These are phyloP conservation scores for Hymenoscyphus linearis DNA, from an alignment of 2,329 filamentous ascomycete genomes.

Conservation along the genomic window DNA sequence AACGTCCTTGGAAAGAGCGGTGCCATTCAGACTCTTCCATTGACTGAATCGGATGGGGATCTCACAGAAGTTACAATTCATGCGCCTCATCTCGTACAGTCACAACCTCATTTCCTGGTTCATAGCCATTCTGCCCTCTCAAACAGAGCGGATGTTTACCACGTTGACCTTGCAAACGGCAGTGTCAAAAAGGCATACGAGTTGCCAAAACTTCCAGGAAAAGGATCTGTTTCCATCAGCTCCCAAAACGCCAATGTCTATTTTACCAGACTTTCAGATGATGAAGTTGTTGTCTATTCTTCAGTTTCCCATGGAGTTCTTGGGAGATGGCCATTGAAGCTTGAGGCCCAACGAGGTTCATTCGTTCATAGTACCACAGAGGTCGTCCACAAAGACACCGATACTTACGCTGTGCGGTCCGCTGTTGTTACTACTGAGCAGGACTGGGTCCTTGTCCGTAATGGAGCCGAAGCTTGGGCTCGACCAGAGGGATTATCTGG, in stretches of 20 bases:
- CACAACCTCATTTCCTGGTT: constrained; percentile 77
- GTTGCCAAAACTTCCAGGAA: constrained; percentile 64
- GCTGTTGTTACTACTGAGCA: constrained; percentile 62
- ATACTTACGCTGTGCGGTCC: constrained; percentile 71
- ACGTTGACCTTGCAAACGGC: constrained; percentile 67
- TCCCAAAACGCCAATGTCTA: constrained; percentile 77
- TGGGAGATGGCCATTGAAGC: constrained; percentile 63
- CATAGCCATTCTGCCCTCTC: constrained; percentile 66
- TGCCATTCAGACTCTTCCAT: constrained; percentile 48
- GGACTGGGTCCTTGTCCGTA: constrained; percentile 80
- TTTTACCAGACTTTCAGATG: constrained; percentile 75
- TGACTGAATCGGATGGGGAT: constrained; percentile 42
- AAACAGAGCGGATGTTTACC: constrained; percentile 82
- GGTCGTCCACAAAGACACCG: constrained; percentile 64
- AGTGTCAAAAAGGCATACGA: constrained; percentile 73
- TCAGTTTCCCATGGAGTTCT: constrained; percentile 73
- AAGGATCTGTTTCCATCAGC: constrained; percentile 73
- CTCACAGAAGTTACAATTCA: constrained; percentile 61
- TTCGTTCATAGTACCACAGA: constrained; percentile 72
- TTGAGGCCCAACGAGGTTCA: constrained; percentile 36
- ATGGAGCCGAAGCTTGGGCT: constrained; percentile 75
- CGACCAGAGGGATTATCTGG: constrained; percentile 78
- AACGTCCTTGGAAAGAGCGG: constrained; percentile 61
- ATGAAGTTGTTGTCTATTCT: constrained; percentile 68
- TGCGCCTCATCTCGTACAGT: constrained; percentile 65